phyloP scores from a whole-genome alignment of 2,329 filamentous ascomycete species.

The Furcasterigmium furcatum region DNA sequence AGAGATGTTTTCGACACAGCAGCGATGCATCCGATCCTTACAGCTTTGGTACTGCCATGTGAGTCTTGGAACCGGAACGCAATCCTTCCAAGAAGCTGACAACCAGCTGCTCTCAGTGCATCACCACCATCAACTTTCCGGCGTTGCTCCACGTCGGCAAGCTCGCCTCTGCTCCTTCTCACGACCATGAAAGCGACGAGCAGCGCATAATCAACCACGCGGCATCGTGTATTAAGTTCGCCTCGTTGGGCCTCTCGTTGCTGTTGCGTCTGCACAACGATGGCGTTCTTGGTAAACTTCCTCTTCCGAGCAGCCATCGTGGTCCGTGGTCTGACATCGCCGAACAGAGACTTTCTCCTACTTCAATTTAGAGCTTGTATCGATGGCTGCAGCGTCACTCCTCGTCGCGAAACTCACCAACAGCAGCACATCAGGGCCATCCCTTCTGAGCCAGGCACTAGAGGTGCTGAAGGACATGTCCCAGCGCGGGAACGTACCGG shows the following conservation, averaged over 20 bases:
- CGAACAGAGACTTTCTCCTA: background rate
- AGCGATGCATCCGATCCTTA: background rate
- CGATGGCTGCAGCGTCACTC: background rate
- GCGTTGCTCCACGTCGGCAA: too few species aligned
- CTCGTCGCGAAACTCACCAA: background rate
- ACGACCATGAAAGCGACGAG: background rate
- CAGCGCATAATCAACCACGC: too few species aligned
- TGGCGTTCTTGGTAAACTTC: background rate
- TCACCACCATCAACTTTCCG: background rate
- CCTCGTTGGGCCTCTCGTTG: too few species aligned
- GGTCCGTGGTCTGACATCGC: background rate
- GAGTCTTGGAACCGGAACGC: background rate
- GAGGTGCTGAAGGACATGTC: too few species aligned
- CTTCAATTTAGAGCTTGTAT: background rate
- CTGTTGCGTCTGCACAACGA: background rate
- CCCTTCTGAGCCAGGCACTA: too few species aligned
- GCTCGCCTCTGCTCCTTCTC: background rate
- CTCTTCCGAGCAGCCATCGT: background rate
- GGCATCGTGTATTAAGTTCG: too few species aligned
- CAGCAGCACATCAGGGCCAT: too few species aligned
- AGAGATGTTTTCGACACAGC: too few species aligned
- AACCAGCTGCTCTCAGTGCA: background rate
- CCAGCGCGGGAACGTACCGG: too few species aligned
- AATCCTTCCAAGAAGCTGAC: background rate
- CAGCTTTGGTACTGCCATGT: background rate